Conservation (phyloP, 1,139 yeast species). For the Taiozyma sp. region DNA sequence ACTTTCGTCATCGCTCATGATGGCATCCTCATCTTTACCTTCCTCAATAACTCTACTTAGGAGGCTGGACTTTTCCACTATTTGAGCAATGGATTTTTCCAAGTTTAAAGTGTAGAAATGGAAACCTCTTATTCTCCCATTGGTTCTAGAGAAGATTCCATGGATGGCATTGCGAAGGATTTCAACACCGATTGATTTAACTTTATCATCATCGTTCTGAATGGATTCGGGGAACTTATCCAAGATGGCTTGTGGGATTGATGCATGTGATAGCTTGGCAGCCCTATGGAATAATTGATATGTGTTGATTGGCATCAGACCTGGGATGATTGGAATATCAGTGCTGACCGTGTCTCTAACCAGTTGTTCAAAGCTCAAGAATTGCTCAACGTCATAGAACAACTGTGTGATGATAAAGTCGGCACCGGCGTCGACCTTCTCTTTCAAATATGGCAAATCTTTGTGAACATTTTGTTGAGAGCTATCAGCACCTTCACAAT, state of each 20-base stretch:
- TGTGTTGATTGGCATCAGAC: conserved; percentile 95
- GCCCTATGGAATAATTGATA: conserved; percentile 84
- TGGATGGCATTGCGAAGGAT: conserved; percentile 62
- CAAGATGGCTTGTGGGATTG: conserved; percentile 60
- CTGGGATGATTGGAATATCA: conserved; percentile 72
- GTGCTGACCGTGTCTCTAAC: conserved; percentile 35
- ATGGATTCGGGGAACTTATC: conserved; percentile 51
- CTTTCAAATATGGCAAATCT: conserved; percentile 78
- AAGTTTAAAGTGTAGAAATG: conserved; percentile 88
- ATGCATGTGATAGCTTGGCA: conserved; percentile 84
- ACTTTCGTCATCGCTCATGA: conserved; percentile 27
- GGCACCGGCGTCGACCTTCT: conserved; percentile 91
- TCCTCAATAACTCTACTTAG: conserved; percentile 38
- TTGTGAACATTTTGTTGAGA: conserved; percentile 54
- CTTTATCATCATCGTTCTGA: conserved; percentile 76
- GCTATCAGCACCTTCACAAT: conserved; percentile 73
- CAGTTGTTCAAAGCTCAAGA: conserved; percentile 43
- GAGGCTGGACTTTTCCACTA: conserved; percentile 56
- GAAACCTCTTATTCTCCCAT: conserved; percentile 64
- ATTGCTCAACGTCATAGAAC: conserved; percentile 68
- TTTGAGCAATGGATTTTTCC: conserved; percentile 87
- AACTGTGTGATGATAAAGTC: conserved; percentile 90
- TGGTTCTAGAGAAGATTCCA: conserved; percentile 46
- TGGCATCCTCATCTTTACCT: conserved; percentile 21
- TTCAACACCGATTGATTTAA: conserved; percentile 80